Evolutionary conservation across 495 filamentous ascomycete genomes (phyloP).

Genomic region (Annulohypoxylon stygium): DNA sequence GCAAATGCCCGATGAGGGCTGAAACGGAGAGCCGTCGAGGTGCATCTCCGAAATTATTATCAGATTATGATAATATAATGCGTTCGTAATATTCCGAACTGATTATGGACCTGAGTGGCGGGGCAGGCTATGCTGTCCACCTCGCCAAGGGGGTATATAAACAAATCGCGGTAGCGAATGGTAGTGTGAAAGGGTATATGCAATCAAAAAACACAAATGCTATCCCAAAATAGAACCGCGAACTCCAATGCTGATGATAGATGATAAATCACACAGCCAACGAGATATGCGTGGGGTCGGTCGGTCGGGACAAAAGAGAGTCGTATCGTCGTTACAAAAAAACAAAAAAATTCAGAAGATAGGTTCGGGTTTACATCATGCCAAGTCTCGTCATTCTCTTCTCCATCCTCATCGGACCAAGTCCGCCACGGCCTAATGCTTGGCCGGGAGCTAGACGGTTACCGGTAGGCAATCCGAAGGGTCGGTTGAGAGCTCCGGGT

Average conservation of each 20-base stretch:
- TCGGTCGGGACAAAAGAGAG: slow-evolving; percentile 38
- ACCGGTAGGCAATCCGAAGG: slow-evolving; percentile 49
- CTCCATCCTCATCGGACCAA: slow-evolving; percentile 65
- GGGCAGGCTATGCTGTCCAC: neutral
- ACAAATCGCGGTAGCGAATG: slow-evolving; percentile 28
- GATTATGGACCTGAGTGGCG: slow-evolving; percentile 31
- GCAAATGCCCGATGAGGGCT: slow-evolving; percentile 24
- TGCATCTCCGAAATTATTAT: slow-evolving; percentile 20
- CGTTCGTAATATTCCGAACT: slow-evolving; percentile 8
- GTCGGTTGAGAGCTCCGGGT: slow-evolving; percentile 42
- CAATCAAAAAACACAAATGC: slow-evolving; percentile 31
- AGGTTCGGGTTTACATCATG: slow-evolving; percentile 73
- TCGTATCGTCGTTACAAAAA: slow-evolving; percentile 39
- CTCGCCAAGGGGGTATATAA: slow-evolving; percentile 40
- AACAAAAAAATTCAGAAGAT: slow-evolving; percentile 12
- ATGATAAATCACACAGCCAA: slow-evolving; percentile 23
- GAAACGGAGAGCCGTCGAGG: neutral
- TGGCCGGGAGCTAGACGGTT: slow-evolving; percentile 52
- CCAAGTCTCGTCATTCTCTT: slow-evolving; percentile 87
- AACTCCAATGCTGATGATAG: slow-evolving; percentile 45
- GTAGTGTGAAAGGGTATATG: slow-evolving; percentile 42
- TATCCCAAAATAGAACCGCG: slow-evolving; percentile 31
- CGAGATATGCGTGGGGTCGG: slow-evolving; percentile 3
- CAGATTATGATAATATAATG: slow-evolving; percentile 40
- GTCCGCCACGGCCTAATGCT: slow-evolving; percentile 47